Evolutionary conservation across 768 basidiomycete genomes (phyloP).

Genomic region (Auricularia cornea): DNA sequence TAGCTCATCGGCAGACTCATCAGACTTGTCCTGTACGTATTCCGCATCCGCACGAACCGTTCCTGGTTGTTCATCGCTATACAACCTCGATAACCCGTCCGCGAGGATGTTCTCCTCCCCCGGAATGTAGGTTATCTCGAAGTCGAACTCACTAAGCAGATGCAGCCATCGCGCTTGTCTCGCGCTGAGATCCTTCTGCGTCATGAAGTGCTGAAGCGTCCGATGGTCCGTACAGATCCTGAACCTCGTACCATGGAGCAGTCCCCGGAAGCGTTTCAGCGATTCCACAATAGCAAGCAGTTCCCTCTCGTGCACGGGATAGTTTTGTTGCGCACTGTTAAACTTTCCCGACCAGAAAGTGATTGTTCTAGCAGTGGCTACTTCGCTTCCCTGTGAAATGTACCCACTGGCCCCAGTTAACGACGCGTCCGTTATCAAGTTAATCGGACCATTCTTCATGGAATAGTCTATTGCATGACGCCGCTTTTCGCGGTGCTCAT

Average conservation of each 20-base stretch:
- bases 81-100: slow-evolving; percentile 17
- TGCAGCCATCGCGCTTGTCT: slow-evolving; percentile 4
- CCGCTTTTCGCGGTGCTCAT: slow-evolving; percentile 14
- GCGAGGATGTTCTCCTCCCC: slow-evolving; percentile 5
- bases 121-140: slow-evolving; percentile 1
- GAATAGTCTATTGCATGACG: slow-evolving; percentile 11
- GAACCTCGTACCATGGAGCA: slow-evolving; percentile 20
- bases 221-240: slow-evolving; percentile 3
- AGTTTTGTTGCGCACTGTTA: slow-evolving; percentile 26
- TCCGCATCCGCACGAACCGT: slow-evolving; percentile 15
- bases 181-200: neutral
- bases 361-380: slow-evolving; percentile 16
- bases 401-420: slow-evolving; percentile 23
- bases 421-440: slow-evolving; percentile 26
- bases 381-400: slow-evolving; percentile 19
- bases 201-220: slow-evolving; percentile 1
- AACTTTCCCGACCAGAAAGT: slow-evolving; percentile 32
- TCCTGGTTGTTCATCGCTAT: slow-evolving; percentile 16
- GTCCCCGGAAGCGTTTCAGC: slow-evolving; percentile 25
- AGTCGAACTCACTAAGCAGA: slow-evolving; percentile 5
- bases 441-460: slow-evolving; percentile 13
- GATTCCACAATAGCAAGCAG: slow-evolving; percentile 24
- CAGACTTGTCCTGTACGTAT: slow-evolving; percentile 10
- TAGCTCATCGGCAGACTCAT: too few relatives aligned
- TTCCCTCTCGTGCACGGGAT: slow-evolving; percentile 34